Evolutionary conservation across 1,139 yeast species (phyloP).

Genomic region (Sugiyamaella castrensis): DNA sequence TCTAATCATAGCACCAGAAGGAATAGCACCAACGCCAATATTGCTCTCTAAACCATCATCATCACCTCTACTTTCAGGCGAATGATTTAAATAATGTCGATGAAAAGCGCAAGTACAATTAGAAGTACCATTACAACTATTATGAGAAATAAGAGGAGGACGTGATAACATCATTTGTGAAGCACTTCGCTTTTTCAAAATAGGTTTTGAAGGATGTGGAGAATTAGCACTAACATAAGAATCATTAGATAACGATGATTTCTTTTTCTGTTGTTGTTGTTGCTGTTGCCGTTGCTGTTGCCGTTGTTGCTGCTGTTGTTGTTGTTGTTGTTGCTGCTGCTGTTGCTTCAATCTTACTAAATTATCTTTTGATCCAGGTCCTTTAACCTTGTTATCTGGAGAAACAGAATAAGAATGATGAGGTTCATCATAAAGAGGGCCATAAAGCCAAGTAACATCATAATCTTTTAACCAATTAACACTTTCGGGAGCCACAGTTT

Average conservation of each 20-base stretch:
- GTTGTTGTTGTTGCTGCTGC: slow-evolving; percentile 8
- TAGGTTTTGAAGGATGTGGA: slow-evolving; percentile 50
- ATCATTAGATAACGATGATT: slow-evolving; percentile 3
- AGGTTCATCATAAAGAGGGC: slow-evolving; percentile 61
- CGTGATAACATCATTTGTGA: slow-evolving; percentile 65
- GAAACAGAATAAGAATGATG: slow-evolving; percentile 35
- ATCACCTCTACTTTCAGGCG: slow-evolving; percentile 7
- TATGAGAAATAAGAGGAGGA: slow-evolving; percentile 25
- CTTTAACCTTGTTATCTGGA: slow-evolving; percentile 12
- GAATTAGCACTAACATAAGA: slow-evolving; percentile 20
- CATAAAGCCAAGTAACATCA: slow-evolving; percentile 86
- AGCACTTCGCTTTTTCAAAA: slow-evolving; percentile 75
- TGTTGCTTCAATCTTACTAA: slow-evolving; percentile 6
- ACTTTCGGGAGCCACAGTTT: slow-evolving; percentile 71
- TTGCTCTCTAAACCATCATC: slow-evolving; percentile 7
- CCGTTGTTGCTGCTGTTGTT: slow-evolving; percentile 5
- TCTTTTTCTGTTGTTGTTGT: slow-evolving; percentile 4
- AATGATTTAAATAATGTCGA: slow-evolving; percentile 5
- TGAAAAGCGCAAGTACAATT: slow-evolving; percentile 17
- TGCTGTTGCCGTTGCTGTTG: neutral
- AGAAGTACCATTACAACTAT: slow-evolving; percentile 18
- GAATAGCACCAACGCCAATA: slow-evolving; percentile 8
- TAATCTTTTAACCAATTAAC: slow-evolving; percentile 81
- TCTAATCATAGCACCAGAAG: slow-evolving; percentile 5
- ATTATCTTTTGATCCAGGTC: slow-evolving; percentile 17